phyloP scores from a whole-genome alignment of 371 early-diverging fungal genomes.

The Smittium culicis region DNA sequence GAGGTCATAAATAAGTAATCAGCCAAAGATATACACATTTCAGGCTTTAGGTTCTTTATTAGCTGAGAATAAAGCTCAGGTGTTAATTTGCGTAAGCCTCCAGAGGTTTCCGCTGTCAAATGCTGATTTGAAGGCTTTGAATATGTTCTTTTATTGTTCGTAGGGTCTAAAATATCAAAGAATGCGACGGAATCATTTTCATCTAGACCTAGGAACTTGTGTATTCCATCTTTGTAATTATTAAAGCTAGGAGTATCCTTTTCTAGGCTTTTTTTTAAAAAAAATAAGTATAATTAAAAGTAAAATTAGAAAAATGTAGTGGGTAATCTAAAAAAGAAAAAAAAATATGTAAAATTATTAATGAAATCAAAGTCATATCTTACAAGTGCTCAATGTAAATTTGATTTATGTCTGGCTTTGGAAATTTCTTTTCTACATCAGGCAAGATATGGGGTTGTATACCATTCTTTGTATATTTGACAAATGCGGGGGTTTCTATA shows the following conservation, averaged over 20 bases:
- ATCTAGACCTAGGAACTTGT: constrained; percentile 14
- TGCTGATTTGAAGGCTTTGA: constrained; percentile 45
- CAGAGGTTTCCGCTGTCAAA: constrained; percentile 47
- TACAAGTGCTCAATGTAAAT: constrained; percentile 27
- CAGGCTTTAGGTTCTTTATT: constrained; percentile 19
- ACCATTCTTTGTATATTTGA: constrained; percentile 54
- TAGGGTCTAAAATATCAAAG: constrained; percentile 52
- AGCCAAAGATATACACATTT: constrained; percentile 25
- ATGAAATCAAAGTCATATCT: too few species aligned
- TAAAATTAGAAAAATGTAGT: too few species aligned
- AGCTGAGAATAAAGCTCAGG: constrained; percentile 17
- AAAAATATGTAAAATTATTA: too few species aligned
- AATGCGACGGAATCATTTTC: constrained; percentile 27
- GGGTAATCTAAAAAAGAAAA: too few species aligned
- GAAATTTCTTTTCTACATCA: constrained; percentile 31
- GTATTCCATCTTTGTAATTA: constrained; percentile 13
- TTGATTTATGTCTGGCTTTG: constrained; percentile 16
- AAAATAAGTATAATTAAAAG: not conserved
- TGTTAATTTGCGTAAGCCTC: constrained; percentile 43
- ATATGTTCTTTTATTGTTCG: constrained; percentile 25
- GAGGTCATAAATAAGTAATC: constrained; percentile 25
- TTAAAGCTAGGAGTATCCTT: constrained; percentile 9
- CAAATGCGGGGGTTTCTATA: constrained; percentile 51
- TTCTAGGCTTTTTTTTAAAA: constrained; percentile 13
- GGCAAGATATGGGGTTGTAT: constrained; percentile 59